Percentiles rank a stretch among this genome's conserved stretches.
These are phyloP conservation scores for Elongisporangium prolatum DNA, from an alignment of 352 stramenopile species.

Conservation along the genomic window DNA sequence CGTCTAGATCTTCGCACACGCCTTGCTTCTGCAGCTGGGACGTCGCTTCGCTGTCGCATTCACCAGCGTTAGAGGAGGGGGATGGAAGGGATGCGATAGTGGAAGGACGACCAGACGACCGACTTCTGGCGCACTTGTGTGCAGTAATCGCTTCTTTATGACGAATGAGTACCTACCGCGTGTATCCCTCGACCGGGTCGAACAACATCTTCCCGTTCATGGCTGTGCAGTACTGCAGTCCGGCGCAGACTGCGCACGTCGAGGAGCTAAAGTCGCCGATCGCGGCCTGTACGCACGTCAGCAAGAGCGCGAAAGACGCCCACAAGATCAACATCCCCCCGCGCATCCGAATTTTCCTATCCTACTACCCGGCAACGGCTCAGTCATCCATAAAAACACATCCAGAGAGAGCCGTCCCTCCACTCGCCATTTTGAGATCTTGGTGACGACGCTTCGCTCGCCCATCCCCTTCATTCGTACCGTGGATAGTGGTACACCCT, in stretches of 20 bases:
- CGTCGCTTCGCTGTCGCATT: conserved; percentile 31
- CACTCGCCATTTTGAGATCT: not conserved
- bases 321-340: not conserved
- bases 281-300: not conserved
- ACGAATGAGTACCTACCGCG: conserved; percentile 19
- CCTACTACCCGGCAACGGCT: not conserved
- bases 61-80: not conserved
- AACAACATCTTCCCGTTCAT: conserved; percentile 71
- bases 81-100: not conserved
- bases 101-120: not conserved
- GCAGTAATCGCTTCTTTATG: not conserved
- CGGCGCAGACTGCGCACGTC: conserved; percentile 40
- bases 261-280: conserved; percentile 34
- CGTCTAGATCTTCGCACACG: conserved; percentile 67
- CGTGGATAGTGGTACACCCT: not conserved
- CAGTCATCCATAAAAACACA: not conserved
- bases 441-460: not conserved
- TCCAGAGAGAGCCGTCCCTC: not conserved
- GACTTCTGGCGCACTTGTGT: not conserved
- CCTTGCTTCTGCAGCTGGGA: conserved; percentile 65
- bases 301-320: conserved; percentile 9
- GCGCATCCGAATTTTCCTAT: not conserved
- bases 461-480: conserved; percentile 14
- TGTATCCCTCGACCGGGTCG: conserved; percentile 63
- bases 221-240: conserved; percentile 55